Base-by-base conservation (phyloP, 805 yeast genomes). In the Cyberlindnera euphorbiae region DNA sequence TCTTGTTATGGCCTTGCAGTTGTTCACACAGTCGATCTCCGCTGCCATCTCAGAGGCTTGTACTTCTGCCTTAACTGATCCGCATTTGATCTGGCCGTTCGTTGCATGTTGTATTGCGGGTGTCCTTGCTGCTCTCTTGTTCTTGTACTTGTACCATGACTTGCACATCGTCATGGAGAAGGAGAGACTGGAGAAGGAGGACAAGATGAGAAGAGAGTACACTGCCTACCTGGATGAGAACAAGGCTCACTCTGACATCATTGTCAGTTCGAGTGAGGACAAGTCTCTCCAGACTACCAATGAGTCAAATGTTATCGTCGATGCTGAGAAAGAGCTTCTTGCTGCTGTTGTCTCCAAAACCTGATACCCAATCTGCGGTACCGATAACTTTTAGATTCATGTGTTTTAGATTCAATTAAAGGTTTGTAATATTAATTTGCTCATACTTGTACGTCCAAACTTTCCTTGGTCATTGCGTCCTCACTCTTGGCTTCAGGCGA, bases 11-110 rank as follows among this genome's bases (percentile, higher is more conserved):
- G 69, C 80, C 12, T 45, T 66, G 34, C 82, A 79, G 66, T 67
- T 84, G 52, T 63, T 83, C 39, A 81, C 83, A 27, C 78, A 69
- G 47, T 93, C 94, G 12, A 50, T 80, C 34, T 88, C 93, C 40
- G 72, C 90, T 17, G 87, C 88, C 15, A 52, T 82, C 31, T 87
- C 89, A 50, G 77, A 79, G 58, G 85, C 87, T 11, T 64, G 81
- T 35, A 74, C 84, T 13, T 71, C 86, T 18, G 75, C 80, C 10
- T 67, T 85, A 9, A 69, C 61, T 39, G 77, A 83, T 60, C 90
- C 90, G 29, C 74, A 82, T 63, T 69, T 77, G 52, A 72, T 75
- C 30, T 79, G 86, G 84, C 71, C 75, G 52, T 83, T 75, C 59
- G 66, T 73, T 33, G 84, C 82, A 33, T 67, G 81, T 44, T 79